Conservation (phyloP, 306 rosid species). For the Pyrus betulifolia region DNA sequence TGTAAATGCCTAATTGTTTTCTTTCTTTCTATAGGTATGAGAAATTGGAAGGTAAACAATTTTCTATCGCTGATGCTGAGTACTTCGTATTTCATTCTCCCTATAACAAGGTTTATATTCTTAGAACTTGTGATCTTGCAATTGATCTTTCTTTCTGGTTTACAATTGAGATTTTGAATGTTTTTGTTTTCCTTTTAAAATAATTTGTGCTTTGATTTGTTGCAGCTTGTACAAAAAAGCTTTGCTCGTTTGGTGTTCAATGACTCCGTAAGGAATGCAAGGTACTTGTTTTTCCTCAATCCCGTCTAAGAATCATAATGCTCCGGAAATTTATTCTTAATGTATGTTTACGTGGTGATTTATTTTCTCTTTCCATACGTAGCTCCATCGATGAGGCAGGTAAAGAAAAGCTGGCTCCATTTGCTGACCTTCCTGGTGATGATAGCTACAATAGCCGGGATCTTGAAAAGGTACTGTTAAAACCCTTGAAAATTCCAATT, state of each 20-base stretch:
- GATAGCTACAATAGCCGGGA: slow-evolving; percentile 95
- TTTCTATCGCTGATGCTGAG: slow-evolving; percentile 70
- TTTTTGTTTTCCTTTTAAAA: background rate
- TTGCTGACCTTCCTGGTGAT: slow-evolving; percentile 52
- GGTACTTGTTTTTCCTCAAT: slow-evolving; percentile 38
- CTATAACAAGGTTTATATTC: slow-evolving; percentile 76
- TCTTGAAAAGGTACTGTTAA: slow-evolving; percentile 77
- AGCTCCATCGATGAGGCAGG: slow-evolving; percentile 69
- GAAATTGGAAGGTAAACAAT: slow-evolving; percentile 68
- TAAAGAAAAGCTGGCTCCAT: slow-evolving; percentile 77
- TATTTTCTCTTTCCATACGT: slow-evolving; percentile 23
- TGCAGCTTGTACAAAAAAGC: slow-evolving; percentile 97
- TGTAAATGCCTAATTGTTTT: slow-evolving; percentile 9
- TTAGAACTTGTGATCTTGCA: background rate
- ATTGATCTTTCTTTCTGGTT: background rate
- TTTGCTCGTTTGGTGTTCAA: slow-evolving; percentile 79
- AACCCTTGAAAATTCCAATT: background rate
- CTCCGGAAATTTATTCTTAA: background rate
- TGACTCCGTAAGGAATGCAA: slow-evolving; percentile 66
- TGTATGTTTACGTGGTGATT: slow-evolving; percentile 15
- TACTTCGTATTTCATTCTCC: slow-evolving; percentile 91
- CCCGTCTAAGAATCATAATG: slow-evolving; percentile 2
- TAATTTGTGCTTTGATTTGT: slow-evolving; percentile 15
- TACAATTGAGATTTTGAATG: background rate
- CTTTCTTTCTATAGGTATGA: slow-evolving; percentile 57